Base-by-base conservation (phyloP, 305 asterid species). In the Petunia hybrid region DNA sequence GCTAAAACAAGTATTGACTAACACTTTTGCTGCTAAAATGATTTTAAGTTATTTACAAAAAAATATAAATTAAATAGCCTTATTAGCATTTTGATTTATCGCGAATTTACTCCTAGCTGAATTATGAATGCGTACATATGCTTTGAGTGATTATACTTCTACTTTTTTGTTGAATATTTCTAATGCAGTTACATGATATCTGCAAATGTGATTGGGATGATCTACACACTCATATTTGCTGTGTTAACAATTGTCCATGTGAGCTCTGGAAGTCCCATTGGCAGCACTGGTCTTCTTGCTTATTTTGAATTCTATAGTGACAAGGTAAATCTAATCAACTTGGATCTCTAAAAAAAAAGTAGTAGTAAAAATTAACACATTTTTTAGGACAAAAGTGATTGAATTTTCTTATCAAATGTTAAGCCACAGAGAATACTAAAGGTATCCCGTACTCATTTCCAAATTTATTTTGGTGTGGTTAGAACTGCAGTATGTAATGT, bases 181-280 rank as follows among this genome's bases (percentile, higher is more conserved):
- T 41, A 39, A 36, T 12, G 71, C 82, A 89, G 92, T 2, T 89
- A 89, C 82, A 83, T 89, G 90, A 57, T 88, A 68, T 81, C 91
- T 5, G 61, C 76, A 22, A 85, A 36, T 9, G 87, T 88, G 1
- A 69, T 89, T 63, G 92, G 92, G 80, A 55, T 86, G 10, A 82
- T 80, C 0, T 88, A 85, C 4, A 82, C 85, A 2, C 85, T 86
- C 1, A 22, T 89, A 48, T 81, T 85, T 81, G 45, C 80, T 62
- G 88, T 87, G 43, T 83, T 89, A 81, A 82, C 86, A 56, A 61
- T 86, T 62, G 80, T 56, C 16, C 71, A 76, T 13, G 84, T 85
- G 46, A 84, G 67, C 78, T 80, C 87, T 4, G 90, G 92, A 36
- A 86, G 82, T 77, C 81, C 87, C 16, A 1, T 88, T 59, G 91